Evolutionary conservation across 768 basidiomycete genomes (phyloP).

Genomic region (Boletales sp.): DNA sequence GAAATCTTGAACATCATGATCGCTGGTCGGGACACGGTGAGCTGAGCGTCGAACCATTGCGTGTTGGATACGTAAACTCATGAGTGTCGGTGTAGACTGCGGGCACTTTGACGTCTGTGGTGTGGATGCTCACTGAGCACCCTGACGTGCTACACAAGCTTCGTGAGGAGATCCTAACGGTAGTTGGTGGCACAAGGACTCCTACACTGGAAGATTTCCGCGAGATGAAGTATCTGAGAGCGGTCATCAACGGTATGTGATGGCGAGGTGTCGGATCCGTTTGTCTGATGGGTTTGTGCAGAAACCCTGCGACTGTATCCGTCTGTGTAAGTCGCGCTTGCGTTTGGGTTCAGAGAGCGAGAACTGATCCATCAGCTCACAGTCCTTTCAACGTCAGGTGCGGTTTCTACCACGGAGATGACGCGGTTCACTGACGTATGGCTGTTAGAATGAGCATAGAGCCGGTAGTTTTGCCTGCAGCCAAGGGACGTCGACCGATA

Average conservation of each 20-base stretch:
- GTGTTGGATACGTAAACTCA: not conserved
- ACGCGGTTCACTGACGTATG: not conserved
- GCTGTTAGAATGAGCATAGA: slow-evolving; percentile 20
- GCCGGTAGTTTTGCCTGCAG: slow-evolving; percentile 21
- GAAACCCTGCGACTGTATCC: slow-evolving; percentile 30
- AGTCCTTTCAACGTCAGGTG: slow-evolving; percentile 28
- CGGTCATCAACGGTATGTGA: slow-evolving; percentile 34
- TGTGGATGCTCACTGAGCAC: slow-evolving; percentile 44
- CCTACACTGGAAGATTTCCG: slow-evolving; percentile 32
- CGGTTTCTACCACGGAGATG: not conserved
- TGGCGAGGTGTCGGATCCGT: not conserved
- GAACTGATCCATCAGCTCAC: not conserved
- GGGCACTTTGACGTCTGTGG: slow-evolving; percentile 28
- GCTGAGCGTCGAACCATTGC: not conserved
- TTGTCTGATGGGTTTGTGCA: slow-evolving; percentile 7
- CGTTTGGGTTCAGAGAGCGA: not conserved
- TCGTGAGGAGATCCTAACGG: slow-evolving; percentile 27
- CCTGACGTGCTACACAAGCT: slow-evolving; percentile 27
- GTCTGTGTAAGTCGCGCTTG: slow-evolving; percentile 23
- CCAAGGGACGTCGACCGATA: slow-evolving; percentile 23
- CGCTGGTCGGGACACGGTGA: slow-evolving; percentile 34
- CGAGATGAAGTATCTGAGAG: slow-evolving; percentile 38
- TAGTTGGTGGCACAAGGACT: slow-evolving; percentile 23
- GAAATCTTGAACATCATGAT: slow-evolving; percentile 37
- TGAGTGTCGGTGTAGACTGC: slow-evolving; percentile 21